Conservation (phyloP, 257 asterid genomes). For the Lithospermum erythrorhizon region DNA sequence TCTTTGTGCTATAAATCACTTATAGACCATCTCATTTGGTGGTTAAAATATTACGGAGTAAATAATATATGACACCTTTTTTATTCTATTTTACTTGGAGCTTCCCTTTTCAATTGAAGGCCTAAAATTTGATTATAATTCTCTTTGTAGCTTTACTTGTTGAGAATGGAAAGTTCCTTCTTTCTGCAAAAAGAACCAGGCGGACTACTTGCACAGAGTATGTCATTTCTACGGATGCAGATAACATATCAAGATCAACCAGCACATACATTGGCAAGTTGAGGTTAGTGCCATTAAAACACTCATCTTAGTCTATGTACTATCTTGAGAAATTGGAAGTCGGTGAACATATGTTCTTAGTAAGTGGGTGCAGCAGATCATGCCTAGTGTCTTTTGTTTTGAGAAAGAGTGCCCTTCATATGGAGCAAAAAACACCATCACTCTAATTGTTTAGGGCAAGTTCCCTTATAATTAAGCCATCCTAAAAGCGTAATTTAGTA, state of each 20-base stretch:
- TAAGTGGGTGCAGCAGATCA: too few relatives aligned
- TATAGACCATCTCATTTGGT: too few relatives aligned
- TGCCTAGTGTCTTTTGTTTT: too few relatives aligned
- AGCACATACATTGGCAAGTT: constrained; percentile 1
- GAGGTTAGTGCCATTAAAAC: neutral
- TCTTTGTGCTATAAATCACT: too few relatives aligned
- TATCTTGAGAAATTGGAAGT: too few relatives aligned
- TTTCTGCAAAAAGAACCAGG: constrained; percentile 3
- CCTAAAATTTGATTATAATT: neutral
- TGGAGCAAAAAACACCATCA: too few relatives aligned
- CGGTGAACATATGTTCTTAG: too few relatives aligned
- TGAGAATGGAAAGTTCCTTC: constrained; percentile 5
- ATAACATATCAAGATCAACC: constrained; percentile 3
- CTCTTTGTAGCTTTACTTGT: constrained; percentile 5
- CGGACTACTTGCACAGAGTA: constrained; percentile 5
- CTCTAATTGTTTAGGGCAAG: too few relatives aligned
- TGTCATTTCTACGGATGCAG: constrained; percentile 2
- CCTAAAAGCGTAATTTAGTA: too few relatives aligned
- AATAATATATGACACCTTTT: neutral
- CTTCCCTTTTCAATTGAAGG: neutral
- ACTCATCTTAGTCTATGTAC: constrained; percentile 3
- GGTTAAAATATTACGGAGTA: neutral
- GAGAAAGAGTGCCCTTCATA: too few relatives aligned
- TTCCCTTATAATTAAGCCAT: too few relatives aligned
- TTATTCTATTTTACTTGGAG: neutral